A percentile compares a stretch with the other conserved stretches of the same genome.
These are phyloP conservation scores for Camellia granthamiana DNA, from an alignment of 148 eudicot species.

Conservation along the genomic window DNA sequence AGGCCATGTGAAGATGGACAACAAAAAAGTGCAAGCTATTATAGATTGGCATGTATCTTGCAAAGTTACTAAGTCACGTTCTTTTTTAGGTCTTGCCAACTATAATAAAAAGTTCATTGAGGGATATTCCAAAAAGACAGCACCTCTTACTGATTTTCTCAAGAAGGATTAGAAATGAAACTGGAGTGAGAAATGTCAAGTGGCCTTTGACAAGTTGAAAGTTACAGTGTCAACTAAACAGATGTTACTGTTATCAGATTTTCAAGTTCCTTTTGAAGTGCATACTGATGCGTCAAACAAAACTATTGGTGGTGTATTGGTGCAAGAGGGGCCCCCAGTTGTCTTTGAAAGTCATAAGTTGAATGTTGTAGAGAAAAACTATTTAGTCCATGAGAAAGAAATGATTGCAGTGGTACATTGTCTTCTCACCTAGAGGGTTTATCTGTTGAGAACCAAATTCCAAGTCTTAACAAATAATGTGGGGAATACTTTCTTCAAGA, in stretches of 20 bases:
- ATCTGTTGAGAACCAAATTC: no score
- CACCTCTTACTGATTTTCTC: slow-evolving; percentile 10
- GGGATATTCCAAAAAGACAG: slow-evolving; percentile 3
- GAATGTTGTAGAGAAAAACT: no score
- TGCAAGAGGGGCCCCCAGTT: no score
- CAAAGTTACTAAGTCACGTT: neutral
- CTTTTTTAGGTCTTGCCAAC: slow-evolving; percentile 17
- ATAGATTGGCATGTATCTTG: neutral
- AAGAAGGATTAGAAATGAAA: slow-evolving; percentile 4
- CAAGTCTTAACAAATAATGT: neutral
- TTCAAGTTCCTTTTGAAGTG: neutral
- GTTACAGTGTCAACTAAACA: neutral
- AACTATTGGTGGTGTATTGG: neutral
- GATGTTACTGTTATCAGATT: neutral
- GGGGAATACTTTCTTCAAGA: neutral
- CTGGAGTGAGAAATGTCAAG: no score
- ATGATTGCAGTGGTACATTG: no score
- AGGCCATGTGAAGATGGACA: slow-evolving; percentile 11
- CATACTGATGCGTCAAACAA: slow-evolving; percentile 8
- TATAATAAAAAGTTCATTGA: slow-evolving; percentile 21
- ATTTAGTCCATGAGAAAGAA: no score
- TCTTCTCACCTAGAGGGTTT: no score
- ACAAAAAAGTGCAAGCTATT: slow-evolving; percentile 5
- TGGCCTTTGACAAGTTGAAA: neutral
- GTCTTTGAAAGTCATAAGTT: no score